Evolutionary conservation across 805 yeast genomes (phyloP).

Genomic region (Spathaspora sp.): DNA sequence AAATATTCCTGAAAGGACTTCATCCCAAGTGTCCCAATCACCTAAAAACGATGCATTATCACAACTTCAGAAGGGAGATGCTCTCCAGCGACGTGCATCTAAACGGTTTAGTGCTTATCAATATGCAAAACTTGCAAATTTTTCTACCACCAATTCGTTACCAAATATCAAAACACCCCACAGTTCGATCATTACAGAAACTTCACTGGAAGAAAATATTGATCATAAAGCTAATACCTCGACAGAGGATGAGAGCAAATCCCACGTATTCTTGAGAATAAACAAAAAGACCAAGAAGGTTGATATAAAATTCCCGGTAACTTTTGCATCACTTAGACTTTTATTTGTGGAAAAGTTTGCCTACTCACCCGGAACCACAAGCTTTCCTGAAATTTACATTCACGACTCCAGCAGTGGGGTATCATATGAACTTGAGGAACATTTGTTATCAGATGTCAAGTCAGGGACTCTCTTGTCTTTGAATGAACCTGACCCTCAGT

Average conservation of each 20-base stretch:
- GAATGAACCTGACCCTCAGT: slow-evolving; percentile 40
- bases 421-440: slow-evolving; percentile 79
- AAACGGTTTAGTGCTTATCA: slow-evolving; percentile 93
- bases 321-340: slow-evolving; percentile 55
- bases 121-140: slow-evolving; percentile 66
- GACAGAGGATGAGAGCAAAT: slow-evolving; percentile 4
- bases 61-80: slow-evolving; percentile 77
- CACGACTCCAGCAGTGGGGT: slow-evolving; percentile 57
- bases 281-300: slow-evolving; percentile 56
- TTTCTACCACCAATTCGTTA: slow-evolving; percentile 6
- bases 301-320: slow-evolving; percentile 39
- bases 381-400: slow-evolving; percentile 77
- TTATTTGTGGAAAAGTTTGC: slow-evolving; percentile 86
- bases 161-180: slow-evolving; percentile 3
- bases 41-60: slow-evolving; percentile 54
- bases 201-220: background rate
- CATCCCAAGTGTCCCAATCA: background rate
- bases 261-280: slow-evolving; percentile 45
- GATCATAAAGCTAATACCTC: background rate
- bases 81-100: slow-evolving; percentile 88
- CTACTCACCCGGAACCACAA: slow-evolving; percentile 66
- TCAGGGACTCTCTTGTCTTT: slow-evolving; percentile 60
- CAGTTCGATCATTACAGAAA: background rate
- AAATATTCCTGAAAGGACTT: background rate
- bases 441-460: slow-evolving; percentile 51